Base-by-base conservation (phyloP, 1,284 basidiomycete genomes). In the Pascua guehoae region DNA sequence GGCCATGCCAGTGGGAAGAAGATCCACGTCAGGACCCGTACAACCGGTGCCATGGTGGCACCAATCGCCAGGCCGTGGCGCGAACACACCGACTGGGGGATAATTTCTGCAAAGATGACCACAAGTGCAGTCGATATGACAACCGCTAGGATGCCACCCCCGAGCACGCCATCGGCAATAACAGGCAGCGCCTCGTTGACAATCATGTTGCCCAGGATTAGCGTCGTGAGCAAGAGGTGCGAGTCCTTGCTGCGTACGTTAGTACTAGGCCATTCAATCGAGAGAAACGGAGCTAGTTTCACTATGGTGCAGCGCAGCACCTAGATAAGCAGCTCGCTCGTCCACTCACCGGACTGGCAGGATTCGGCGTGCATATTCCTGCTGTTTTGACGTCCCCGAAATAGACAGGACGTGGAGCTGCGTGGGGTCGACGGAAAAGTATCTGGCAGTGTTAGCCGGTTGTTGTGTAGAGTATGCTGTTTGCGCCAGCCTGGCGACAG, bases 361-460 rank as follows among this genome's bases (percentile, higher is more conserved):
- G 69, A 95, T 94, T 77, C 88, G 87, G 61, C 85, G 83, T 4
- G 91, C 91, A 63, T 91, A 88, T 58, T 79, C 78, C 68, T 87
- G 85, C 75, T 95, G 91, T 66, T 85, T 80, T 81, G 86, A 82
- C 16, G 88, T 89, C 18, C 91, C 91, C 57, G 88, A 89, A 55
- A 91, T 85, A 61, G 86, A 84, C 12, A 95, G 79, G 2, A 95
- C 92, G 69, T 88, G 87, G 41, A 95, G 82, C 80, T 94, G 91
- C 17, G 91, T 95, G 76, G 89, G 88, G 77, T 94, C 92, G 67
- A 95, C 82, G 67, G 88, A 90, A 89, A 95, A 93, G 75, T 94
- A 94, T 11, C 91, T 92, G 46, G 36, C 10, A 41, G 12, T 11
- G 41, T 49, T 8, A 49, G 48, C 42, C 3, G 24, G 24, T 32